Base-by-base conservation (phyloP, 2,329 filamentous ascomycete genomes). In the Aureobasidium uvarum region DNA sequence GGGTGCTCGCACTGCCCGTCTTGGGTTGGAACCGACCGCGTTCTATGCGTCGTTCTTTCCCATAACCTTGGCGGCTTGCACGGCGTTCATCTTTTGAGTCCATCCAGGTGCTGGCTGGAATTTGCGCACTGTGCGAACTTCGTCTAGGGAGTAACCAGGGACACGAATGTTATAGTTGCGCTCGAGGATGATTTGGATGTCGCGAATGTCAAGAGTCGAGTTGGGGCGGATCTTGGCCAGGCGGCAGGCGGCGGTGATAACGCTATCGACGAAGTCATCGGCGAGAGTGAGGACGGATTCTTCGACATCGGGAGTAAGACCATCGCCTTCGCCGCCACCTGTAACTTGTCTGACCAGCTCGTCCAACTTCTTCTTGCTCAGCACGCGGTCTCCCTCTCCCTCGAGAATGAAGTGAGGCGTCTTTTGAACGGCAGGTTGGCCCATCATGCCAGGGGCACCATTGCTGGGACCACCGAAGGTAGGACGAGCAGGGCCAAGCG, bases 351-450 rank as follows among this genome's bases (percentile, higher is more conserved):
- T 87, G 10, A 98, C 93, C 43, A 99, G 84, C 75, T 97, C 94
- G 73, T 99, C 93, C 46, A 99, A 84, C 80, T 96, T 98, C 80
- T 96, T 96, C 85, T 97, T 97, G 80, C 90, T 96, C n/a, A 99
- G 82, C 1, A 99, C 90, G 50, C 93, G 89, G 72, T 97, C 92
- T 31, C 92, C 92, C 74, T 96, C 93, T 36, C 91, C 91, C 75
- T 98, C 94, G 66, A 97, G 87, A 65, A 91, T 90, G 76, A 91
- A 96, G 0, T 88, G 86, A 0, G 92, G 91, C 51, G 91, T 86
- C 73, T 92, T 93, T 64, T 88, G 81, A 67, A 98, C 85, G 2
- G 91, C 91, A 0, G 95, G 93, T 73, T 96, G 92, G 60, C 89
- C 88, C 84, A 97, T 90, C 58, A 95, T 88, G 62, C 92, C 92